These are phyloP conservation scores for Byssochlamys sp. DNA, from an alignment of 2,329 filamentous ascomycete species.

Conservation along the genomic window DNA sequence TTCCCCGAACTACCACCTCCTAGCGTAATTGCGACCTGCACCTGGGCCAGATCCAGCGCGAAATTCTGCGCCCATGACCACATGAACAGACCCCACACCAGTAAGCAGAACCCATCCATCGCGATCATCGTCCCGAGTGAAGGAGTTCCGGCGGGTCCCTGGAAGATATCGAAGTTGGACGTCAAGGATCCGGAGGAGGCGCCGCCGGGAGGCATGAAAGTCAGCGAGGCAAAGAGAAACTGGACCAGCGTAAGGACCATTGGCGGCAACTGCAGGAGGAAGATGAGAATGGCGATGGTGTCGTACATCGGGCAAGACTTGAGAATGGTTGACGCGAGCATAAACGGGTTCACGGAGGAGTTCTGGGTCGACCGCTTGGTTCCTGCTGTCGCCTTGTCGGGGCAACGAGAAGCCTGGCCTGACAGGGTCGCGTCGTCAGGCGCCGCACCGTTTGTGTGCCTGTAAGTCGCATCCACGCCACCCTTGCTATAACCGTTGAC, in stretches of 20 bases:
- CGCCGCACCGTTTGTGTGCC: slow-evolving; percentile 22
- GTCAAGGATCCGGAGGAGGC: slow-evolving; percentile 64
- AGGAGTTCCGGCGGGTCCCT: slow-evolving; percentile 74
- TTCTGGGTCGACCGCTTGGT: slow-evolving; percentile 26
- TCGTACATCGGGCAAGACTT: slow-evolving; percentile 83
- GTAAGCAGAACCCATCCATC: slow-evolving; percentile 71
- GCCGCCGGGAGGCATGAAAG: slow-evolving; percentile 76
- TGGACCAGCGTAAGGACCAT: slow-evolving; percentile 82
- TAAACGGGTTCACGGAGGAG: slow-evolving; percentile 58
- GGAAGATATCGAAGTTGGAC: slow-evolving; percentile 83
- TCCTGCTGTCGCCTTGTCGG: slow-evolving; percentile 18
- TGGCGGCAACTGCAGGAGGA: slow-evolving; percentile 83
- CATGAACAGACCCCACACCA: slow-evolving; percentile 71
- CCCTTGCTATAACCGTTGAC: slow-evolving; percentile 29
- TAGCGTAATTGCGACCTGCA: slow-evolving; percentile 82
- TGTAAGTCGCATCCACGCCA: slow-evolving; percentile 25
- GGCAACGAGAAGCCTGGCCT: slow-evolving; percentile 20
- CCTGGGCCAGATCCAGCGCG: slow-evolving; percentile 80
- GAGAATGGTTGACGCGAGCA: slow-evolving; percentile 75
- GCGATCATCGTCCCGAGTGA: slow-evolving; percentile 75
- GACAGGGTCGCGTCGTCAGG: slow-evolving; percentile 22
- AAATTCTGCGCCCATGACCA: slow-evolving; percentile 82
- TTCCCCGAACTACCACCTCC: slow-evolving; percentile 60
- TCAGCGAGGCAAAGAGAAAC: slow-evolving; percentile 82
- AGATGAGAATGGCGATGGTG: slow-evolving; percentile 91